A percentile compares a stretch with the other conserved stretches of the same genome.
These are phyloP conservation scores for Jamesozyma hellenica DNA, from an alignment of 805 yeast genomes.

Conservation along the genomic window DNA sequence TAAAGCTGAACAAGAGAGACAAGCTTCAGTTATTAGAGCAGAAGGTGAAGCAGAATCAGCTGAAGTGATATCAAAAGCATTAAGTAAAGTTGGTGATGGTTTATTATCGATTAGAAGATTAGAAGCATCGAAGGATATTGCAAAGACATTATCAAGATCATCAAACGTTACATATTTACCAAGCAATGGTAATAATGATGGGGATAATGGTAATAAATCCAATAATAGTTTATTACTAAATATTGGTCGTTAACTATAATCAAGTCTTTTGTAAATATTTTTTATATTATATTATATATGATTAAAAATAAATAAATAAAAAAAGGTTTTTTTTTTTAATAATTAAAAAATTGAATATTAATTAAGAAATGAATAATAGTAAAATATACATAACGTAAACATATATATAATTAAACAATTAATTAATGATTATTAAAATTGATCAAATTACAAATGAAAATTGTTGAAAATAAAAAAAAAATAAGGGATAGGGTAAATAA, in stretches of 20 bases:
- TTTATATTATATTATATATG: too few species aligned
- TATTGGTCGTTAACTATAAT: slow-evolving; percentile 51
- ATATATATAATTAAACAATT: too few species aligned
- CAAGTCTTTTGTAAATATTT: too few species aligned
- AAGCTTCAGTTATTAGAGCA: slow-evolving; percentile 89
- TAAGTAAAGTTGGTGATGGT: slow-evolving; percentile 93
- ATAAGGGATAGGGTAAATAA: too few species aligned
- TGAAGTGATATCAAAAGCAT: slow-evolving; percentile 84
- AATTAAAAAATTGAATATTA: too few species aligned
- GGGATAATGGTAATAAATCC: slow-evolving; percentile 24
- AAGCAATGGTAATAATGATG: slow-evolving; percentile 13
- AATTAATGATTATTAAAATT: too few species aligned
- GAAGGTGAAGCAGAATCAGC: slow-evolving; percentile 99
- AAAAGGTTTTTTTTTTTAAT: too few species aligned
- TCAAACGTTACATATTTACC: slow-evolving; percentile 88
- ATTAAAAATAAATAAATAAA: too few species aligned
- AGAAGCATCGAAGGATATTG: slow-evolving; percentile 95
- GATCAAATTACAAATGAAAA: too few species aligned
- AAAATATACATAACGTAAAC: neutral
- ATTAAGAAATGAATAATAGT: neutral
- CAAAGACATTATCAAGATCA: slow-evolving; percentile 71
- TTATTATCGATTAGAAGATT: slow-evolving; percentile 84
- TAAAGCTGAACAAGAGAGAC: slow-evolving; percentile 94
- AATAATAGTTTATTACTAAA: slow-evolving; percentile 51
- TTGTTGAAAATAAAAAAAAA: too few species aligned